These are phyloP conservation scores for Camptophora hylomeconis DNA, from an alignment of 2,329 filamentous ascomycete species.

Conservation along the genomic window DNA sequence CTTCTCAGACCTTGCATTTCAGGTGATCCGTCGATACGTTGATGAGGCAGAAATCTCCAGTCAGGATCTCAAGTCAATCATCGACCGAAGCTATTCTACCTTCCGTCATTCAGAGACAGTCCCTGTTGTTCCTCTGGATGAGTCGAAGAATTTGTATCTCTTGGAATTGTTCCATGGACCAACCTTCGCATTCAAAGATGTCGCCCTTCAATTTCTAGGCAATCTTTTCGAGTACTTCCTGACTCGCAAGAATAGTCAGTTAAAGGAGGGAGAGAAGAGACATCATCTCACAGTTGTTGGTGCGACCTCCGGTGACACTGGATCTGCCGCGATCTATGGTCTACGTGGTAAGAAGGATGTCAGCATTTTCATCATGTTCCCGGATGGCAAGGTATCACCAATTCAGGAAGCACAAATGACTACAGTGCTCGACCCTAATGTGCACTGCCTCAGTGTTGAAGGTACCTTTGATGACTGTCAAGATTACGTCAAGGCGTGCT, in stretches of 20 bases:
- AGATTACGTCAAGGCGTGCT: slow-evolving; percentile 87
- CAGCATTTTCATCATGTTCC: slow-evolving; percentile 87
- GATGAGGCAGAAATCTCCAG: slow-evolving; percentile 69
- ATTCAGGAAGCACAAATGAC: slow-evolving; percentile 98
- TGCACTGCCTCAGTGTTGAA: slow-evolving; percentile 79
- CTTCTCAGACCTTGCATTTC: slow-evolving; percentile 69
- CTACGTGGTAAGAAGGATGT: slow-evolving; percentile 93
- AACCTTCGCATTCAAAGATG: slow-evolving; percentile 92
- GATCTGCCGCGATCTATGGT: slow-evolving; percentile 91
- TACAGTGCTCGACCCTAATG: slow-evolving; percentile 76
- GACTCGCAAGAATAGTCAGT: slow-evolving; percentile 29
- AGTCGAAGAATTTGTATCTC: slow-evolving; percentile 60
- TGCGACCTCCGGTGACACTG: slow-evolving; percentile 75
- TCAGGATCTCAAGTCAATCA: slow-evolving; percentile 68
- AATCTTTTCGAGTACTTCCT: slow-evolving; percentile 57
- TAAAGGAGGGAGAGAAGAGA: slow-evolving; percentile 39
- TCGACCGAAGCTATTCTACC: slow-evolving; percentile 73
- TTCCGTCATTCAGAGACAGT: slow-evolving; percentile 72
- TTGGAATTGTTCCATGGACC: slow-evolving; percentile 95
- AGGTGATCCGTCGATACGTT: slow-evolving; percentile 81
- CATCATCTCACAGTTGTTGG: slow-evolving; percentile 79
- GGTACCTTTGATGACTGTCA: slow-evolving; percentile 96
- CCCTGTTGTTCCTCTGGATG: slow-evolving; percentile 64
- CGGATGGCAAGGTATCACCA: slow-evolving; percentile 77
- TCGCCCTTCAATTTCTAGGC: slow-evolving; percentile 86